Percentiles rank a stretch among this genome's conserved stretches.
Evolutionary conservation across 805 yeast species (phyloP).

Genomic region (Lipomyces sp.): DNA sequence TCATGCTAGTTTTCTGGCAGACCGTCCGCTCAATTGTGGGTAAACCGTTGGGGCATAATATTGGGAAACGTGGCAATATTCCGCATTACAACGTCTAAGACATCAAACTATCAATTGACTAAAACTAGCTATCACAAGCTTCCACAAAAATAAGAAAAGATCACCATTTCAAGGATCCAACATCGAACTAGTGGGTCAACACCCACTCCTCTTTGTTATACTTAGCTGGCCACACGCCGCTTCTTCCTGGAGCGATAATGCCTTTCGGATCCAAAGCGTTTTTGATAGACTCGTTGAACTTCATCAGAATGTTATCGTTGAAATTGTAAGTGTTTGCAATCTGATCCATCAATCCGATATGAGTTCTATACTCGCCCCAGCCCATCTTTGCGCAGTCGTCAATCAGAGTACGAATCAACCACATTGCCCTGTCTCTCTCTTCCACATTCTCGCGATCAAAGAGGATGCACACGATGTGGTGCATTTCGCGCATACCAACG

Average conservation of each 20-base stretch:
- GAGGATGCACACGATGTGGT: conserved; percentile 4
- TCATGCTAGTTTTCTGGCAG: no score
- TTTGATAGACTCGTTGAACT: conserved; percentile 7
- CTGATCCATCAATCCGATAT: conserved; percentile 11
- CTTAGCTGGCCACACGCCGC: conserved; percentile 10
- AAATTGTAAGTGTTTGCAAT: conserved; percentile 8
- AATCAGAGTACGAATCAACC: conserved; percentile 4
- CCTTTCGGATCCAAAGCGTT: conserved; percentile 13
- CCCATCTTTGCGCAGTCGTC: conserved; percentile 12
- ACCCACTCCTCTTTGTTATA: conserved; percentile 7
- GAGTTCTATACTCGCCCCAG: conserved; percentile 15
- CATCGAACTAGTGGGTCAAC: no score
- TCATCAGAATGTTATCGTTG: conserved; percentile 2
- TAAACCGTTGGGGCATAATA: no score
- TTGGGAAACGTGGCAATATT: no score
- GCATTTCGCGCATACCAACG: conserved; percentile 16
- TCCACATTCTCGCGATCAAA: conserved; percentile 4
- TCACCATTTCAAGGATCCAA: no score
- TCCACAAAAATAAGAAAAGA: no score
- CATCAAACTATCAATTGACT: no score
- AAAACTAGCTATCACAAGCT: no score
- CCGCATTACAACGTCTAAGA: no score
- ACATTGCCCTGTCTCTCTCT: not conserved
- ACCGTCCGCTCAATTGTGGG: no score
- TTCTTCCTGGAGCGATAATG: conserved; percentile 14